Percentiles rank a stretch among this genome's conserved stretches.
Conservation (phyloP, 257 asterid genomes). For the Coffea canephora region DNA sequence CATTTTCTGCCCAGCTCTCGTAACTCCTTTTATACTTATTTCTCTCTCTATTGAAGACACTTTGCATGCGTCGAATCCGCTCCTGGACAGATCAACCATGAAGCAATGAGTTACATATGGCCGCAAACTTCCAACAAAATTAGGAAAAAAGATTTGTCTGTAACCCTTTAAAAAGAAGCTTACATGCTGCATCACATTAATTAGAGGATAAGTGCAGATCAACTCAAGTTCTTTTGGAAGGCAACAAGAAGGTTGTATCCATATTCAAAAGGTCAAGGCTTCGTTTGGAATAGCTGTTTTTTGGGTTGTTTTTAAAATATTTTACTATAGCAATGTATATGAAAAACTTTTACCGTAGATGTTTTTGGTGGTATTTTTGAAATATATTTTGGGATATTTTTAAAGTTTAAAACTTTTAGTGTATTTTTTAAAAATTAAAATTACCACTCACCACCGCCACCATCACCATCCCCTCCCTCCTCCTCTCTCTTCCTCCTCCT, state of each 20-base stretch:
- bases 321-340: too few relatives aligned
- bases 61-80: conserved; percentile 90
- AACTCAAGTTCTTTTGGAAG: neutral
- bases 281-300: too few relatives aligned
- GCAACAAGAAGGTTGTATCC: neutral
- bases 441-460: too few relatives aligned
- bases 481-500: too few relatives aligned
- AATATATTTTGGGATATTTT: too few relatives aligned
- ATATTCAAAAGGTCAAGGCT: neutral
- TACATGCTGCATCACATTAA: neutral
- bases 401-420: too few relatives aligned
- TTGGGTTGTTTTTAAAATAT: too few relatives aligned
- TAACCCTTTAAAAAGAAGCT: neutral
- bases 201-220: neutral
- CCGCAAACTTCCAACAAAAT: conserved; percentile 4
- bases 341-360: too few relatives aligned
- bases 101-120: conserved; percentile 4
- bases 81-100: conserved; percentile 48
- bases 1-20: conserved; percentile 82
- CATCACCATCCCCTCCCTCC: too few relatives aligned
- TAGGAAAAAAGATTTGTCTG: conserved; percentile 1
- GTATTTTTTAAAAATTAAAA: too few relatives aligned
- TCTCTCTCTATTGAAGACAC: conserved; percentile 86
- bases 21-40: conserved; percentile 63
- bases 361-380: too few relatives aligned